Base-by-base conservation (phyloP, 805 yeast species). In the Cyberlindnera mrakii region DNA sequence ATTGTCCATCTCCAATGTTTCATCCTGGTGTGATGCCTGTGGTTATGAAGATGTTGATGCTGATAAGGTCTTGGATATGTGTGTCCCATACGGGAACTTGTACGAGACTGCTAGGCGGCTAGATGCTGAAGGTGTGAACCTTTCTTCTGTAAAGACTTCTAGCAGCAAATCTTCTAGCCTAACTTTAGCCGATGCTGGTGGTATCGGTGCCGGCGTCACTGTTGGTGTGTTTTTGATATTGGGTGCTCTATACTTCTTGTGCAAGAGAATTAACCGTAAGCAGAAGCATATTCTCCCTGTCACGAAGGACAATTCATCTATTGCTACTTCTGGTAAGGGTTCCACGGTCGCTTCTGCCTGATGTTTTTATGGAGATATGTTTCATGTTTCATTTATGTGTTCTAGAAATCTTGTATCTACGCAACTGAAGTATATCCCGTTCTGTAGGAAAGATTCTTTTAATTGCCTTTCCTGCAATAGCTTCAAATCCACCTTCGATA, bases 141-240 rank as follows among this genome's bases (percentile, higher is more conserved):
- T 67, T n/a, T 43, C 56, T 6, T 54, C 55, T 10, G 45, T 47
- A 16, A 41, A 41, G 30, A 18, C 25, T 4, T 32, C 30, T 6
- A 17, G 19, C n/a, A 35, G 31, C 13, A n/a, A 30, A 19, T 16
- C 35, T 14, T 23, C 25, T 13, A 32, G 30, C 3, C 53, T 68
- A 39, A 38, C 64, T 6, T 55, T 62, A 16, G 75, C 74, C 10
- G 74, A 46, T 33, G 77, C 76, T 23, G 77, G 77, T 44, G 77
- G 76, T 43, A 70, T 72, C 48, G 77, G 78, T 46, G 77, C 75
- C 27, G 75, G 75, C 48, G 65, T 60, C 33, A 67, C 70, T 30
- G 56, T 72, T 41, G 71, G 67, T 44, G 74, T 68, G 9, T 49
- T 70, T 50, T 45, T 60, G 30, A 47, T 71, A 27, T 32, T 60